These are phyloP conservation scores for Nothophaeocryptopus gaeumannii DNA, from an alignment of 2,329 filamentous ascomycete genomes.

Conservation along the genomic window DNA sequence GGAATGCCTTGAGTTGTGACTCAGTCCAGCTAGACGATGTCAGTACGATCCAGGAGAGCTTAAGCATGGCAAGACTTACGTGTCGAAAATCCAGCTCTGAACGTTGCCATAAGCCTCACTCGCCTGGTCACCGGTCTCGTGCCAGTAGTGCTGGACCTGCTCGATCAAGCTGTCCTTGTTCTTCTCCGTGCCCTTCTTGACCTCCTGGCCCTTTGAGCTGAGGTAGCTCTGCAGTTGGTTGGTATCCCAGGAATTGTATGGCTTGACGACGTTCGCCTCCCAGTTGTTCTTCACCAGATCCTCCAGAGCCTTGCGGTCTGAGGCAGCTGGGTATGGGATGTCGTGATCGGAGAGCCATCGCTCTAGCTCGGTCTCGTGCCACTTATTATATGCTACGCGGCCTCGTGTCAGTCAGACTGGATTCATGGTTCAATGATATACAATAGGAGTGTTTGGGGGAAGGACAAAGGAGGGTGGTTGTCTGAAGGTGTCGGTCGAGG, in stretches of 20 bases:
- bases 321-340: conserved; percentile 82
- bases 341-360: conserved; percentile 92
- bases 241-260: conserved; percentile 75
- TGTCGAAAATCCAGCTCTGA: conserved; percentile 90
- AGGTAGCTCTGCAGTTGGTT: conserved; percentile 67
- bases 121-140: conserved; percentile 73
- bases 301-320: conserved; percentile 93
- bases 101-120: conserved; percentile 68
- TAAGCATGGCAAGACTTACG: conserved; percentile 44
- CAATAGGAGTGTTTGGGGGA: too few relatives aligned
- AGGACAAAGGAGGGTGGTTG: too few relatives aligned
- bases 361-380: conserved; percentile 97
- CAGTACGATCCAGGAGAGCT: conserved; percentile 31
- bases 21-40: conserved; percentile 72
- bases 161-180: conserved; percentile 66
- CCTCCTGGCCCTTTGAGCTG: conserved; percentile 66
- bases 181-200: conserved; percentile 63
- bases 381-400: conserved; percentile 85
- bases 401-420: conserved; percentile 30
- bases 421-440: conserved; percentile 14
- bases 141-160: conserved; percentile 72
- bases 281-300: conserved; percentile 86
- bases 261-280: conserved; percentile 70
- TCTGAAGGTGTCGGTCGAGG: too few relatives aligned
- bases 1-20: conserved; percentile 88